Evolutionary conservation across 148 eudicot species (phyloP).

Genomic region (Chenopodium suecicum): DNA sequence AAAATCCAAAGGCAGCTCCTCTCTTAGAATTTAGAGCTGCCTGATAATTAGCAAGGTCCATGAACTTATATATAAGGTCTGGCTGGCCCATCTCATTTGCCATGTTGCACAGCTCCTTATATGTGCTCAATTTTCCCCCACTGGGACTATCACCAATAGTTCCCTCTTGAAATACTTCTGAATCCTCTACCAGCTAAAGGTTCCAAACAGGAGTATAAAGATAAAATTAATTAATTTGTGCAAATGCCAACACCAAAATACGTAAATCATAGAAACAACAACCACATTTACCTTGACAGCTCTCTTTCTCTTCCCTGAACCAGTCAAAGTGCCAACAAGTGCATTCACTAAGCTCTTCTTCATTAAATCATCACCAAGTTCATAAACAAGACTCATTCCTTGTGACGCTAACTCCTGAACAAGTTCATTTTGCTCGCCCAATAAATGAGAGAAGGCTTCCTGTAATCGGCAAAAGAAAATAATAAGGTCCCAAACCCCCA

Average conservation of each 20-base stretch:
- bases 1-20: constrained; percentile 98
- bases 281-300: constrained; percentile 67
- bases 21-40: constrained; percentile 92
- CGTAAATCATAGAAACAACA: background rate
- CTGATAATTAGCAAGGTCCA: constrained; percentile 97
- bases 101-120: constrained; percentile 89
- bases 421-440: constrained; percentile 93
- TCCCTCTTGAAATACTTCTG: constrained; percentile 95
- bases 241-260: background rate
- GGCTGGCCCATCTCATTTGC: constrained; percentile 99
- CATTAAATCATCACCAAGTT: constrained; percentile 81
- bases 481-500: background rate
- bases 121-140: constrained; percentile 91
- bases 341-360: constrained; percentile 87
- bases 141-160: constrained; percentile 75
- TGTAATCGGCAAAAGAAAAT: constrained; percentile 24
- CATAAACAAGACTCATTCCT: constrained; percentile 97
- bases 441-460: constrained; percentile 94
- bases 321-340: constrained; percentile 91
- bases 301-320: constrained; percentile 95
- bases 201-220: constrained; percentile 16
- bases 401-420: constrained; percentile 96
- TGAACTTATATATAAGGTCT: constrained; percentile 88
- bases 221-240: constrained; percentile 1
- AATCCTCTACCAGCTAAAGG: constrained; percentile 78